Conservation (phyloP, 352 stramenopile species). For the Phytophthora gonapodyides region DNA sequence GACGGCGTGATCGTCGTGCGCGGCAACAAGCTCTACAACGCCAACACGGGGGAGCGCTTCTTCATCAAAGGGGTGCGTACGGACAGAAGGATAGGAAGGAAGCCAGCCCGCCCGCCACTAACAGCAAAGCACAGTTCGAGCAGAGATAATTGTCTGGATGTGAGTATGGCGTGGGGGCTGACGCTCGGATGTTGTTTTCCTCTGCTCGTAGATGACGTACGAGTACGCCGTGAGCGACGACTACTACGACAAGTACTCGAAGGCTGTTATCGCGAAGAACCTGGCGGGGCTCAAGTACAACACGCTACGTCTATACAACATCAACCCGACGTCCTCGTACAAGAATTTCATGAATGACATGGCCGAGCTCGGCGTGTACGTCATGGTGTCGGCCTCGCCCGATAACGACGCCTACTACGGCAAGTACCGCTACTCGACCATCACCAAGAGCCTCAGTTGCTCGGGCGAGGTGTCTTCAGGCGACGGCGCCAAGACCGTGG, state of each 20-base stretch:
- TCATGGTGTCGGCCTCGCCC: conserved; percentile 78
- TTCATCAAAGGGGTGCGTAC: conserved; percentile 85
- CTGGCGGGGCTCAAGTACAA: conserved; percentile 83
- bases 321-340: conserved; percentile 85
- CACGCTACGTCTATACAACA: conserved; percentile 87
- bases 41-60: conserved; percentile 80
- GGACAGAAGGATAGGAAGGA: conserved; percentile 26
- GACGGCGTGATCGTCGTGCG: conserved; percentile 74
- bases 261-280: conserved; percentile 65
- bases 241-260: conserved; percentile 87
- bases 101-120: conserved; percentile 6
- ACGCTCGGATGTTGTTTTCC: no score
- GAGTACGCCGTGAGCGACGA: conserved; percentile 87
- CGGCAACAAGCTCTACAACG: conserved; percentile 90
- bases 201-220: conserved; percentile 68
- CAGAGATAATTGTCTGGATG: not conserved
- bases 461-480: conserved; percentile 48
- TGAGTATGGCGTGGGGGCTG: no score
- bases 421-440: conserved; percentile 84
- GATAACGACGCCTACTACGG: conserved; percentile 87
- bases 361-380: conserved; percentile 74
- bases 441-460: conserved; percentile 66
- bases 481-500: conserved; percentile 53
- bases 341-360: conserved; percentile 88
- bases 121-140: conserved; percentile 24